Percentiles rank a stretch among this genome's conserved stretches.
Evolutionary conservation across 345 rosid species (phyloP).

Genomic region (Populus deltoides): DNA sequence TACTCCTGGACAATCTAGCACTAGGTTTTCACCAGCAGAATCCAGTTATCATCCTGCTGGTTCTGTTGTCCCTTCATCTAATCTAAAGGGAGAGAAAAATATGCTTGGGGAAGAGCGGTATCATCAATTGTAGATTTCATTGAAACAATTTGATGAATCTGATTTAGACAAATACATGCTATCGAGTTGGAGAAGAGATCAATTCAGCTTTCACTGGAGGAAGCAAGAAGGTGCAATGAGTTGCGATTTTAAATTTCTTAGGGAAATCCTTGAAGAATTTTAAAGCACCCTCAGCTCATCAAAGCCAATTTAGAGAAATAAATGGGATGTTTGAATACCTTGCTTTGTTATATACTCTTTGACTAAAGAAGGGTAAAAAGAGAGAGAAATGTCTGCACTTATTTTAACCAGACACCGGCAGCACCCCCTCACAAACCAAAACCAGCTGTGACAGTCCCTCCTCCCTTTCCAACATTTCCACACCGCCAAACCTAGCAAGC

Average conservation of each 20-base stretch:
- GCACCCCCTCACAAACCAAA: too few relatives aligned
- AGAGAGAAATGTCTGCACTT: neutral
- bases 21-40: slow-evolving; percentile 29
- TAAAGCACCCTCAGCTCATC: slow-evolving; percentile 6
- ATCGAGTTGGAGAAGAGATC: slow-evolving; percentile 90
- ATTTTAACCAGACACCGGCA: neutral
- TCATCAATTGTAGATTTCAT: slow-evolving; percentile 53
- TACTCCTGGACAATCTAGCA: slow-evolving; percentile 38
- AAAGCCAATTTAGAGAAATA: slow-evolving; percentile 4
- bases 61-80: slow-evolving; percentile 24
- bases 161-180: slow-evolving; percentile 73
- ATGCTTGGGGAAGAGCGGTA: slow-evolving; percentile 73
- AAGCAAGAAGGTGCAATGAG: slow-evolving; percentile 92
- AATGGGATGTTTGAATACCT: neutral
- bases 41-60: slow-evolving; percentile 25
- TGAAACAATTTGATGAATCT: slow-evolving; percentile 56
- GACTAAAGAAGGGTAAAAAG: neutral
- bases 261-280: slow-evolving; percentile 47
- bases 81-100: slow-evolving; percentile 30
- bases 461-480: too few relatives aligned
- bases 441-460: too few relatives aligned
- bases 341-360: neutral
- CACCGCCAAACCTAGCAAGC: too few relatives aligned
- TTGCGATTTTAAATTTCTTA: slow-evolving; percentile 51
- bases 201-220: slow-evolving; percentile 88